phyloP scores from a whole-genome alignment of 78 protist genomes.

The Chrysochromulina parva region DNA sequence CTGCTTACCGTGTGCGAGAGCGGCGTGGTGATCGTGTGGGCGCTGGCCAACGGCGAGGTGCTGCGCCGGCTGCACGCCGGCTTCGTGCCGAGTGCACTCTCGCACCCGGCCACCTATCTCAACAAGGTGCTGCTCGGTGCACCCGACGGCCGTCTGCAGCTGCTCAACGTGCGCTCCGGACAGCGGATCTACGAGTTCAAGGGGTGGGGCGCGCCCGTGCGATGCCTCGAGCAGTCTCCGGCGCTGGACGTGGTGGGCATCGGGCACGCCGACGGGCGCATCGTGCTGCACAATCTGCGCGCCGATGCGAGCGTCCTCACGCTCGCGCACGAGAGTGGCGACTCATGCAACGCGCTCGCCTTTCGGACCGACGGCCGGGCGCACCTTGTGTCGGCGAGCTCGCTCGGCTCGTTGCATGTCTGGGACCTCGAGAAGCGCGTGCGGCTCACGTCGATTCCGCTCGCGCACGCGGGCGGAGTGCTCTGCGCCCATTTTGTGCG shows the following conservation, averaged over 20 bases:
- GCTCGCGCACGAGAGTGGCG: neutral
- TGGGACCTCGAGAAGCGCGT: constrained; percentile 64
- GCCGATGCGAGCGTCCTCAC: constrained; percentile 35
- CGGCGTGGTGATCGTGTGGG: neutral
- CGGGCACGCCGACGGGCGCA: constrained; percentile 62
- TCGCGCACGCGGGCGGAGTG: constrained; percentile 14
- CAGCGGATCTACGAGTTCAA: constrained; percentile 38
- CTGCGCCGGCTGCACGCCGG: neutral
- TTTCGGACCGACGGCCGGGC: constrained; percentile 66
- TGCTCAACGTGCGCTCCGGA: constrained; percentile 68
- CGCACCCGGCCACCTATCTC: constrained; percentile 75
- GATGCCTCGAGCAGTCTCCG: constrained; percentile 48
- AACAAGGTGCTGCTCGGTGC: constrained; percentile 74
- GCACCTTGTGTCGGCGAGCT: constrained; percentile 35
- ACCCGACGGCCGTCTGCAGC: constrained; percentile 34
- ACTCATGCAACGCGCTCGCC: constrained; percentile 50
- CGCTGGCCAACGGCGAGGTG: neutral
- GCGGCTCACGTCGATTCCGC: neutral
- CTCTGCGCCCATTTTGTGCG: neutral
- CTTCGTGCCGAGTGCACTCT: neutral
- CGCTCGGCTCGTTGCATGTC: constrained; percentile 29
- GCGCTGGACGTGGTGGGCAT: constrained; percentile 73
- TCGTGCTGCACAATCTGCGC: constrained; percentile 30
- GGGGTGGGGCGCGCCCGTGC: neutral
- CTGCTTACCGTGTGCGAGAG: neutral